phyloP scores from a whole-genome alignment of 371 early-diverging fungal genomes.

The Saksenaea oblongispora region DNA sequence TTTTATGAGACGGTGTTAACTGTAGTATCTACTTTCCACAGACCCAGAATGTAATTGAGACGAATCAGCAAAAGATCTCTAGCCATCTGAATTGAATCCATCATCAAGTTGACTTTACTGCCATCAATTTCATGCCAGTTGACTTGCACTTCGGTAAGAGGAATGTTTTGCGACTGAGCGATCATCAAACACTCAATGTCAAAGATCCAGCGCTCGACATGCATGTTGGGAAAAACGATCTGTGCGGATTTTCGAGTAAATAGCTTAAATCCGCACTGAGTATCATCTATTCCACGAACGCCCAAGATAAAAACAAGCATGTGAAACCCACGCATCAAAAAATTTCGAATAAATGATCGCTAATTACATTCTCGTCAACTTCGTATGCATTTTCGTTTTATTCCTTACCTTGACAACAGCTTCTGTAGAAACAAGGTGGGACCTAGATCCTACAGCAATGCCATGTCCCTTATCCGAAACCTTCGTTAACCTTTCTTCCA shows the following conservation, averaged over 20 bases:
- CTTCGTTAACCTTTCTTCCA: constrained; percentile 52
- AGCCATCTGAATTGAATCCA: constrained; percentile 90
- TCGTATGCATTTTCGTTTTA: background rate
- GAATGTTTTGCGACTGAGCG: constrained; percentile 68
- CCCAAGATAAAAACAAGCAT: constrained; percentile 80
- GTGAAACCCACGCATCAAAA: constrained; percentile 93
- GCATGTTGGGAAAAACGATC: constrained; percentile 84
- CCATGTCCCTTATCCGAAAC: constrained; percentile 54
- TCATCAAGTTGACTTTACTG: constrained; percentile 84
- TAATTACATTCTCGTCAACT: constrained; percentile 23
- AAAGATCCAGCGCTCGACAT: constrained; percentile 95
- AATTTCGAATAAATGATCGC: constrained; percentile 88
- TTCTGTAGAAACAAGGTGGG: constrained; percentile 85
- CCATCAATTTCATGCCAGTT: constrained; percentile 97
- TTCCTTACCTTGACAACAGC: constrained; percentile 89
- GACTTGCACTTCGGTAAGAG: constrained; percentile 87
- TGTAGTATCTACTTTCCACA: constrained; percentile 63
- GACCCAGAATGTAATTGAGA: constrained; percentile 80
- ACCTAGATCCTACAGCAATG: constrained; percentile 87
- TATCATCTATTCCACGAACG: constrained; percentile 85
- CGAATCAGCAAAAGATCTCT: constrained; percentile 86
- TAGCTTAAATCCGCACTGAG: constrained; percentile 97
- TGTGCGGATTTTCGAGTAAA: constrained; percentile 82
- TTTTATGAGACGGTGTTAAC: too few species aligned
- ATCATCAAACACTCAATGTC: constrained; percentile 93